Percentiles rank a stretch among this genome's conserved stretches.
Evolutionary conservation across 2,329 filamentous ascomycete genomes (phyloP).

Genomic region (Pseudogymnoascus sp.): DNA sequence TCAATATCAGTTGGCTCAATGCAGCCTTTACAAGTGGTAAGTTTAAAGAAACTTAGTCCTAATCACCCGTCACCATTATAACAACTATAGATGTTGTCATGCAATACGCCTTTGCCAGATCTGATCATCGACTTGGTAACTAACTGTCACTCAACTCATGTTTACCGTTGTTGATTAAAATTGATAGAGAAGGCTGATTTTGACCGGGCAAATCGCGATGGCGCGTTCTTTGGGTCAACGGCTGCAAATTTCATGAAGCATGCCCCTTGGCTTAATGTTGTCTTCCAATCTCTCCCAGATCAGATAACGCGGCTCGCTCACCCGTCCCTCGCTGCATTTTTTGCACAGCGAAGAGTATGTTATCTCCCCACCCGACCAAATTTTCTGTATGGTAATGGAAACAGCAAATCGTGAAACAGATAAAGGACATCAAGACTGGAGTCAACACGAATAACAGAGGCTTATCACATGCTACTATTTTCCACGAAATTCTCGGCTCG

Average conservation of each 20-base stretch:
- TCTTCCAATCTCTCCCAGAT: neutral
- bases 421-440: conserved; percentile 4
- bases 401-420: neutral
- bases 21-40: conserved; percentile 17
- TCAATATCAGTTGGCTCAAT: conserved; percentile 17
- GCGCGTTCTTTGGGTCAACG: conserved; percentile 12
- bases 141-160: neutral
- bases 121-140: conserved; percentile 17
- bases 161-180: neutral
- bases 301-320: neutral
- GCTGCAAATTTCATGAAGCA: conserved; percentile 18
- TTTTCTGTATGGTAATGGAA: neutral
- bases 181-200: conserved; percentile 18
- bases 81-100: conserved; percentile 25
- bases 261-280: conserved; percentile 16
- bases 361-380: neutral
- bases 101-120: conserved; percentile 25
- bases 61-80: neutral
- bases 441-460: neutral
- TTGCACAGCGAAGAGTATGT: neutral
- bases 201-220: conserved; percentile 17
- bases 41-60: neutral
- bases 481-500: neutral
- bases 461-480: neutral
- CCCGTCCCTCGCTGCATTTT: neutral